Base-by-base conservation (phyloP, 176 grass and related monocot genomes). In the Aechmea fasciata region DNA sequence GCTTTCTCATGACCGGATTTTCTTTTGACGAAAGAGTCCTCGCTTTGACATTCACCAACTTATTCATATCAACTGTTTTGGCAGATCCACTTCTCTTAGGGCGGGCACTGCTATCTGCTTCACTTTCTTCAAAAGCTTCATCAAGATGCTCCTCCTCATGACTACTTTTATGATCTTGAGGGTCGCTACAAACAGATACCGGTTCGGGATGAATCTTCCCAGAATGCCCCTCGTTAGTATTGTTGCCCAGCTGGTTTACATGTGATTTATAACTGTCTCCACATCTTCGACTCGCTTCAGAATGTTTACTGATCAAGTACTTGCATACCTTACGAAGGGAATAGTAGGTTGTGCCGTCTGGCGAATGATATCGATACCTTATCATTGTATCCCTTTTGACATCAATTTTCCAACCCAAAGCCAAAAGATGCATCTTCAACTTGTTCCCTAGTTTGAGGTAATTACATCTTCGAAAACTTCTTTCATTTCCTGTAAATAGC, bases 391-490 rank as follows among this genome's bases (percentile, higher is more conserved):
- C 76, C 28, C 9, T n/a, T 82, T 1, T 90, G 68, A 74, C 51
- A 18, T 83, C 70, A 72, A 90, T 86, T 47, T 19, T 81, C 91
- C 91, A 95, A 66, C 91, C 86, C 69, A 90, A 69, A 73, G 81
- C 70, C 76, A 85, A 68, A 3, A 95, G 72, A 84, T 95, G 91
- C 50, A 67, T 90, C 80, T 84, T 90, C 66, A 95, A 14, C 26
- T 85, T 85, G 62, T 51, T 29, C 65, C 48, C 57, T 5, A 73
- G 20, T 67, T 49, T 28, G 1, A 24, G 64, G 19, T 20, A 22
- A 65, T 78, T 68, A 11, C 11, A 11, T 25, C 69, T 4, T 49
- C 61, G 3, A 63, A 3, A 68, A 25, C 4, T 24, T 77, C 78
- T 65, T 51, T 19, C 41, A 64, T 50, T 57, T 73, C 14, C 63